A percentile compares a stretch with the other conserved stretches of the same genome.
These are phyloP conservation scores for Chlamydomonas schloesseri DNA, from an alignment of 139 green algal genomes.

Conservation along the genomic window DNA sequence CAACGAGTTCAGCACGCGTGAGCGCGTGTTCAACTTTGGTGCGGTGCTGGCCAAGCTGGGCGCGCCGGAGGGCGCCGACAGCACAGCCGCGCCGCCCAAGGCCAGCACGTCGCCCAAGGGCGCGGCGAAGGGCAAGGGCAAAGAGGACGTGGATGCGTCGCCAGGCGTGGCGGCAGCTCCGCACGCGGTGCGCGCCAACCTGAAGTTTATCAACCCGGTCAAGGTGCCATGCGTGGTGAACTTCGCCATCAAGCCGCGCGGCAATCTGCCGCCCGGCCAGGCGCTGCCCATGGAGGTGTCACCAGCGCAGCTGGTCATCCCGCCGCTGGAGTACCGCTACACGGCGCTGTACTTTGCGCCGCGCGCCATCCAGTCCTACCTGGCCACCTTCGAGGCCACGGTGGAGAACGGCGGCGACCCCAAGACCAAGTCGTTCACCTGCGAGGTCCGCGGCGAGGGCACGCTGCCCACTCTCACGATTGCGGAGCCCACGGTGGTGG, in stretches of 20 bases:
- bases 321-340: slow-evolving; percentile 68
- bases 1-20: slow-evolving; percentile 68
- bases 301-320: slow-evolving; percentile 71
- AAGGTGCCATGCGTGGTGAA: slow-evolving; percentile 84
- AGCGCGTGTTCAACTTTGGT: slow-evolving; percentile 86
- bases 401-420: slow-evolving; percentile 77
- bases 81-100: not conserved
- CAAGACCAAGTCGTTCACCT: slow-evolving; percentile 75
- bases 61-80: not conserved
- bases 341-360: slow-evolving; percentile 71
- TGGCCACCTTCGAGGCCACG: slow-evolving; percentile 72
- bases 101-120: not conserved
- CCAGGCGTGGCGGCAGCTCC: not conserved
- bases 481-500: slow-evolving; percentile 60
- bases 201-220: slow-evolving; percentile 86
- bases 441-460: slow-evolving; percentile 81
- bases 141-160: not conserved
- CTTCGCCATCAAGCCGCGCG: slow-evolving; percentile 75
- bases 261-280: slow-evolving; percentile 18
- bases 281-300: slow-evolving; percentile 76
- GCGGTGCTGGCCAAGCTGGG: slow-evolving; percentile 72
- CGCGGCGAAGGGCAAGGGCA: not conserved
- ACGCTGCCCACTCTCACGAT: slow-evolving; percentile 77
- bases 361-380: slow-evolving; percentile 74
- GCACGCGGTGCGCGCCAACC: slow-evolving; percentile 68